Conservation (phyloP, 192 early-diverging fungal species). For the Allomyces macrogynus region DNA sequence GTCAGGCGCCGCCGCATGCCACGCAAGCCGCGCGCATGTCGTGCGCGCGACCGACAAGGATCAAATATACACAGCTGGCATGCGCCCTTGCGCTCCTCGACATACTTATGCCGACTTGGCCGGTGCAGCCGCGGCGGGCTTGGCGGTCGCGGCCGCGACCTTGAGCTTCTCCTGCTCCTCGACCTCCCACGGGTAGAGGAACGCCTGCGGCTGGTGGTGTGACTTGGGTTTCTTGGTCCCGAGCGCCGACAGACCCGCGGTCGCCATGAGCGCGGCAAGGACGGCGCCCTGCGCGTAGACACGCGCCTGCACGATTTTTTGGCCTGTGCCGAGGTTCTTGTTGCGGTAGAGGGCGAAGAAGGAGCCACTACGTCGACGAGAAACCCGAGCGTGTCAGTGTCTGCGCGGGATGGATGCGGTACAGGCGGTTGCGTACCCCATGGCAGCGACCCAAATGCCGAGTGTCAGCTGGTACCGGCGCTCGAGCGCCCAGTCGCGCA, state of each 20-base stretch:
- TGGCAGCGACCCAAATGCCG: background rate
- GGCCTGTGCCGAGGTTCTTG: constrained; percentile 24
- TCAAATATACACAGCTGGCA: too few relatives aligned
- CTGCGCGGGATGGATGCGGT: too few relatives aligned
- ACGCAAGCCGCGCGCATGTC: too few relatives aligned
- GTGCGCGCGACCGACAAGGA: too few relatives aligned
- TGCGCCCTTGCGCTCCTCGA: too few relatives aligned
- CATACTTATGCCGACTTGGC: too few relatives aligned
- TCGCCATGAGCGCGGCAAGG: constrained; percentile 36
- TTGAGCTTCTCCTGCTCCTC: constrained; percentile 1
- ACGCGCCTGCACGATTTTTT: constrained; percentile 47
- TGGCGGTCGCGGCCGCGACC: background rate
- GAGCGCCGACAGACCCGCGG: constrained; percentile 18
- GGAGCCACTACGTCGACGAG: background rate
- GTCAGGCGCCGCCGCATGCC: too few relatives aligned
- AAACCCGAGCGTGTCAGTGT: too few relatives aligned
- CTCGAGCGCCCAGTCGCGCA: background rate
- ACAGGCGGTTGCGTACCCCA: background rate
- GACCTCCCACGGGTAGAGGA: background rate
- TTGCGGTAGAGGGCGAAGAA: background rate
- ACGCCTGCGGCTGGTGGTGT: too few relatives aligned
- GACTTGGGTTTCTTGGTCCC: background rate
- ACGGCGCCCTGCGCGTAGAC: constrained; percentile 51
- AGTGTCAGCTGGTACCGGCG: background rate
- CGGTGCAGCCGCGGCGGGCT: too few relatives aligned